Evolutionary conservation across 306 rosid genomes (phyloP), one percentile per base, ranked within the genome.

Genomic region (Rubus idaeus): DNA sequence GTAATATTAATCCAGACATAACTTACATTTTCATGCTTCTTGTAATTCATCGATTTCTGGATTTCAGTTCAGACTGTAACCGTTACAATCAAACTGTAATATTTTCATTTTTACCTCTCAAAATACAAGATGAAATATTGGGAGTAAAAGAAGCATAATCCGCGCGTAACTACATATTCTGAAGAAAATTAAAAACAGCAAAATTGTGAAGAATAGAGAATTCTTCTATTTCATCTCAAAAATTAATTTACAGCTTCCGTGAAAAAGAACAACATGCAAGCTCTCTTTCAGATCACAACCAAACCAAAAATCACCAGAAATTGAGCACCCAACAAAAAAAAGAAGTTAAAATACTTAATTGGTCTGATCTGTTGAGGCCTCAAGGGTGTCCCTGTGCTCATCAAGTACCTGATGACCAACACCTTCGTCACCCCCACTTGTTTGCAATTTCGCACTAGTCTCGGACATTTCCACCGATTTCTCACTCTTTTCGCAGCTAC

Each of bases 241-340:
- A 78, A 37, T 77, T 35, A 84, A 89, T 91, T 87, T 87, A 91
- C 94, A 86, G 80, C 71, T 89, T 82, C 91, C 97, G 91, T 76
- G 76, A 44, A 51, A 41, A 66, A 26, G 13, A 65, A 49, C 70
- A 3, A 65, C 6, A 41, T 63, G 70, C 70, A 14, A 64, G 23
- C 21, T 65, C 70, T 65, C 70, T 65, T 65, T 65, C 70, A 0
- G 49, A 65, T 65, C 70, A 65, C 47, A 40, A 42, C 30, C 70
- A 65, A 65, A 65, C 26, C 45, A 47, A 37, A n/a, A 37, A 63
- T 37, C 70, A 39, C 26, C 40, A 63, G 47, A 60, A 35, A 68
- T 42, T 20, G 56, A 68, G n/a, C 55, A 56, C 80, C 75, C 62
- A n/a, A 42, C 74, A 23, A 26, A 37, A 56, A 56, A 78, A 45